Conservation (phyloP, 1,139 yeast genomes). For the Taphrina confusa region DNA sequence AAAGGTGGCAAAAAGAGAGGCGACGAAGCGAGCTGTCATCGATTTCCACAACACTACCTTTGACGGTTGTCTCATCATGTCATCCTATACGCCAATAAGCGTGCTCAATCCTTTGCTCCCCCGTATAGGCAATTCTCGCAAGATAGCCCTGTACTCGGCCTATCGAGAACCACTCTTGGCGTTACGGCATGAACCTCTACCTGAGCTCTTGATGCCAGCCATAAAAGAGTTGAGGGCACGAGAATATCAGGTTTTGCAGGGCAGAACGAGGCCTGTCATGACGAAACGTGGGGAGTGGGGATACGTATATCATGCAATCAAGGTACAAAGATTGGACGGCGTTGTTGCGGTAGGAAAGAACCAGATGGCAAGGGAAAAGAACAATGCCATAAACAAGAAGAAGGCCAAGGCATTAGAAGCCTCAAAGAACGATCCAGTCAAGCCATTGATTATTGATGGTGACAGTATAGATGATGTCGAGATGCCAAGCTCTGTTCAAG, state of each 20-base stretch:
- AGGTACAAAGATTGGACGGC: constrained; percentile 2
- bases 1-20: constrained; percentile 60
- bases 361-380: constrained; percentile 2
- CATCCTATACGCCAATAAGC: constrained; percentile 69
- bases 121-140: constrained; percentile 80
- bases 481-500: neutral
- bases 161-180: constrained; percentile 76
- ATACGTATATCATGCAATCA: constrained; percentile 52
- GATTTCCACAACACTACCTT: constrained; percentile 61
- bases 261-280: constrained; percentile 93
- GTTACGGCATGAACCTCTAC: constrained; percentile 57
- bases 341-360: constrained; percentile 18
- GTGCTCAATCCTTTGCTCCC: constrained; percentile 64
- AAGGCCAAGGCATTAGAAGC: neutral
- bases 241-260: constrained; percentile 88
- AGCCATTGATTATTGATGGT: neutral
- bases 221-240: constrained; percentile 81
- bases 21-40: constrained; percentile 50
- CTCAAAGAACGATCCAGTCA: neutral
- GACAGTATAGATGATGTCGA: constrained; percentile 8
- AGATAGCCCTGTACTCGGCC: constrained; percentile 78
- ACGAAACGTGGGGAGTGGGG: constrained; percentile 94
- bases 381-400: neutral
- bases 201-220: constrained; percentile 77
- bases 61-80: constrained; percentile 75